Evolutionary conservation across 176 grass and related monocot genomes (phyloP).

Genomic region (Juncus inflexus): DNA sequence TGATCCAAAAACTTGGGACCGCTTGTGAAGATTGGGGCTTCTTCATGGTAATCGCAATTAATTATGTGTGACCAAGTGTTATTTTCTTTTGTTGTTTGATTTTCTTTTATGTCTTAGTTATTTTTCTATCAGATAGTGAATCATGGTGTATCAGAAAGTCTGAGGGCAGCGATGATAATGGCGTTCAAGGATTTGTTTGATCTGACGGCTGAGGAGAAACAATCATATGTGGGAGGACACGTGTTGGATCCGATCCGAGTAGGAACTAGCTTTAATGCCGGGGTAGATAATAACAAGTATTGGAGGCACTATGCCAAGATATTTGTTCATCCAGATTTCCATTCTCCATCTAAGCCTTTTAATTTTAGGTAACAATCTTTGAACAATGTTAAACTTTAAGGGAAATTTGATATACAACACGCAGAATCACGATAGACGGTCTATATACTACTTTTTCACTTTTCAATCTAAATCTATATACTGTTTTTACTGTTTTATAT

Average conservation of each 20-base stretch:
- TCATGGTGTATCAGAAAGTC: conserved; percentile 49
- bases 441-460: no score
- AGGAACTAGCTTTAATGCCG: conserved; percentile 51
- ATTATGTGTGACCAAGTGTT: neutral
- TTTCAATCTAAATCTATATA: no score
- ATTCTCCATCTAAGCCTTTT: conserved; percentile 48
- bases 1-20: conserved; percentile 34
- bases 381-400: no score
- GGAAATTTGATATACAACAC: no score
- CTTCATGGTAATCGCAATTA: conserved; percentile 49
- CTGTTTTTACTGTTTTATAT: no score
- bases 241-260: conserved; percentile 54
- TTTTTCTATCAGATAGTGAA: conserved; percentile 45
- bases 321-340: conserved; percentile 54
- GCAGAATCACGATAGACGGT: no score
- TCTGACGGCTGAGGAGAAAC: conserved; percentile 40
- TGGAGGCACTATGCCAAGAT: conserved; percentile 68
- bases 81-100: neutral
- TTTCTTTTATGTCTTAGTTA: neutral
- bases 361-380: conserved; percentile 41
- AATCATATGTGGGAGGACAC: conserved; percentile 22
- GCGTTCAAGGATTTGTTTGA: conserved; percentile 36
- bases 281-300: conserved; percentile 34
- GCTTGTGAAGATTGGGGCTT: conserved; percentile 72
- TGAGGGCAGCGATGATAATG: conserved; percentile 36